Evolutionary conservation across 2,329 filamentous ascomycete species (phyloP).

Genomic region (Colletotrichum tofieldiae): DNA sequence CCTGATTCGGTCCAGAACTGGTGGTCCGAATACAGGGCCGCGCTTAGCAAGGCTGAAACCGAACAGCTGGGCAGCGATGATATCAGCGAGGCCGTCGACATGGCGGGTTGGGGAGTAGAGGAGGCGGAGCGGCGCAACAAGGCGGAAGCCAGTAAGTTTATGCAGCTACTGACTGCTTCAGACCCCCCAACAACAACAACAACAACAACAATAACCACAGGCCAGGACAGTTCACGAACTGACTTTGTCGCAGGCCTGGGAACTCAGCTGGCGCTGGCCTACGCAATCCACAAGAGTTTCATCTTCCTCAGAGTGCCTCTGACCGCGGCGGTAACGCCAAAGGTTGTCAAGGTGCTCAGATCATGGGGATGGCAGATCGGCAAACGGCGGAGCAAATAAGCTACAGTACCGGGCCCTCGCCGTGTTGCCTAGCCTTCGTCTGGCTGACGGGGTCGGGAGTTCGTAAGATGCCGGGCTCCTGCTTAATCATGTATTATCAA

Average conservation of each 20-base stretch:
- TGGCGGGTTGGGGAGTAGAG: constrained; percentile 73
- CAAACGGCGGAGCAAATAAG: constrained; percentile 61
- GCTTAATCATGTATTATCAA: constrained; percentile 33
- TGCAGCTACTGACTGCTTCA: constrained; percentile 3
- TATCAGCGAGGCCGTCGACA: constrained; percentile 64
- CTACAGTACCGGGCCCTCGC: constrained; percentile 11
- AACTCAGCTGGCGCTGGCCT: constrained; percentile 92
- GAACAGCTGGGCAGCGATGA: constrained; percentile 61
- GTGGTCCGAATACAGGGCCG: constrained; percentile 66
- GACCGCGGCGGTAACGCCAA: constrained; percentile 91
- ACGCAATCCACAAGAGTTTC: constrained; percentile 97
- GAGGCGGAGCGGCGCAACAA: constrained; percentile 74
- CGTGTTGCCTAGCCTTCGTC: constrained; percentile 2
- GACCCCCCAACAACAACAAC: too few species aligned
- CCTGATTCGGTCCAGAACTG: constrained; percentile 71
- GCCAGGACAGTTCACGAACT: constrained; percentile 41
- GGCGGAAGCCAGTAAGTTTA: constrained; percentile 81
- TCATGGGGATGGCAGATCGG: constrained; percentile 97
- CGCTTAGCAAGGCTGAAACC: constrained; percentile 62
- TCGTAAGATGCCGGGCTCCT: constrained; percentile 7
- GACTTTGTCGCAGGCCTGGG: constrained; percentile 65
- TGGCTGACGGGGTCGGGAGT: constrained; percentile 22
- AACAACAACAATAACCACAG: neutral
- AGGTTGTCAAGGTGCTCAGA: constrained; percentile 90
- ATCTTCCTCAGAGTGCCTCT: constrained; percentile 96